Evolutionary conservation across 2,329 filamentous ascomycete species (phyloP).

Genomic region (Lecanicillium sp.): DNA sequence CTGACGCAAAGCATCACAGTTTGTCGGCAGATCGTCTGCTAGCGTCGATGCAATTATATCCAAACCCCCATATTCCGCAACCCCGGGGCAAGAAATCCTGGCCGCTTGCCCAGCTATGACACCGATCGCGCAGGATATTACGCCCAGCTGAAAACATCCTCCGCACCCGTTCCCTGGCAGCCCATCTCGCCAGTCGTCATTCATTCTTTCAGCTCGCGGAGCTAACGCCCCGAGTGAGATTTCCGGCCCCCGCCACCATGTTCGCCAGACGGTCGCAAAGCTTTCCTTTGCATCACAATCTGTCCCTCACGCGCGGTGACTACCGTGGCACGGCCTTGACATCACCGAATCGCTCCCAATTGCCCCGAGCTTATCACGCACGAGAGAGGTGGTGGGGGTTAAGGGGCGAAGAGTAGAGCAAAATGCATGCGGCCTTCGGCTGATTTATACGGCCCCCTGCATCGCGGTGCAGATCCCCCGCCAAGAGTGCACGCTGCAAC

Average conservation of each 20-base stretch:
- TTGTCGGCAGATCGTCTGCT: slow-evolving; percentile 6
- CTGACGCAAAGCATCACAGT: too few relatives aligned
- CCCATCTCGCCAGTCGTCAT: background rate
- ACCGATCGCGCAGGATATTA: background rate
- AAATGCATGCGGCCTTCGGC: too few relatives aligned
- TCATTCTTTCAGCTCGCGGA: slow-evolving; percentile 1
- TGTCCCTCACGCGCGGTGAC: too few relatives aligned
- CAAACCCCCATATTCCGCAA: background rate
- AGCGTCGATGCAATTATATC: slow-evolving; percentile 9
- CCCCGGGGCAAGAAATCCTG: background rate
- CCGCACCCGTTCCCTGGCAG: background rate
- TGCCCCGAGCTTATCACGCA: too few relatives aligned
- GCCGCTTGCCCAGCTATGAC: background rate
- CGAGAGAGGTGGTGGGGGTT: too few relatives aligned
- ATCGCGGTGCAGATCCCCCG: background rate
- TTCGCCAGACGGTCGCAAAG: too few relatives aligned
- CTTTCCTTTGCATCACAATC: too few relatives aligned
- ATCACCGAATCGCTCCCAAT: too few relatives aligned
- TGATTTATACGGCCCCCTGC: background rate
- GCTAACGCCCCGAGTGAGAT: slow-evolving; percentile 6
- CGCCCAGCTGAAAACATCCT: background rate
- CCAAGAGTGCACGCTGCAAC: background rate
- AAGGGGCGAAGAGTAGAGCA: too few relatives aligned
- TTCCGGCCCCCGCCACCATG: background rate
- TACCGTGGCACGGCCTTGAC: slow-evolving; percentile 1